Percentiles rank a stretch among this genome's conserved stretches.
These are phyloP conservation scores for Triglochin maritima DNA, from an alignment of 106 monocot species.

Conservation along the genomic window DNA sequence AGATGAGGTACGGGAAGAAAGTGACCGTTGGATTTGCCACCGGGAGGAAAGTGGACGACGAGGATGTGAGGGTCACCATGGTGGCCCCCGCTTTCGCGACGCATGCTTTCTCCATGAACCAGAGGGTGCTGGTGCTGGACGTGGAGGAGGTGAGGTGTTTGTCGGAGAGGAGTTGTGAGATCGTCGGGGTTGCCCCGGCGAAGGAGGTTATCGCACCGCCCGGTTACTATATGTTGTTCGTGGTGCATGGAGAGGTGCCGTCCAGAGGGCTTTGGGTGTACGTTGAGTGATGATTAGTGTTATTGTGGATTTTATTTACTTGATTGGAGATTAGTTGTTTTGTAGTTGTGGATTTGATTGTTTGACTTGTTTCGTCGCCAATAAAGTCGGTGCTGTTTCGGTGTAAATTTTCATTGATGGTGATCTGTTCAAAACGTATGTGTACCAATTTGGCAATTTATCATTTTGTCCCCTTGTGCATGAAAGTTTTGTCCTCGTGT, in stretches of 20 bases:
- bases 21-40: conserved; percentile 20
- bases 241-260: conserved; percentile 53
- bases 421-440: no score
- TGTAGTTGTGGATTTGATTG: no score
- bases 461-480: no score
- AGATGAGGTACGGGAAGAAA: conserved; percentile 19
- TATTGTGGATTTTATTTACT: no score
- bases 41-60: background rate
- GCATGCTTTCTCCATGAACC: conserved; percentile 69
- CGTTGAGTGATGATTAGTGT: no score
- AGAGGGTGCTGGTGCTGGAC: conserved; percentile 37
- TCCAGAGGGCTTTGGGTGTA: conserved; percentile 39
- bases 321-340: no score
- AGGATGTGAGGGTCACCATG: conserved; percentile 16
- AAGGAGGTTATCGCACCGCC: conserved; percentile 49
- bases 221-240: conserved; percentile 59
- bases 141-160: conserved; percentile 6
- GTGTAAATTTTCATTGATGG: no score
- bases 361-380: no score
- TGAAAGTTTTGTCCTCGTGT: no score
- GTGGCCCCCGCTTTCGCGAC: conserved; percentile 52
- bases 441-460: no score
- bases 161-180: background rate
- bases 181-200: background rate
- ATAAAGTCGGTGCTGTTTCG: no score